Base-by-base conservation (phyloP, 192 early-diverging fungal species). In the Linnemannia schmuckeri region DNA sequence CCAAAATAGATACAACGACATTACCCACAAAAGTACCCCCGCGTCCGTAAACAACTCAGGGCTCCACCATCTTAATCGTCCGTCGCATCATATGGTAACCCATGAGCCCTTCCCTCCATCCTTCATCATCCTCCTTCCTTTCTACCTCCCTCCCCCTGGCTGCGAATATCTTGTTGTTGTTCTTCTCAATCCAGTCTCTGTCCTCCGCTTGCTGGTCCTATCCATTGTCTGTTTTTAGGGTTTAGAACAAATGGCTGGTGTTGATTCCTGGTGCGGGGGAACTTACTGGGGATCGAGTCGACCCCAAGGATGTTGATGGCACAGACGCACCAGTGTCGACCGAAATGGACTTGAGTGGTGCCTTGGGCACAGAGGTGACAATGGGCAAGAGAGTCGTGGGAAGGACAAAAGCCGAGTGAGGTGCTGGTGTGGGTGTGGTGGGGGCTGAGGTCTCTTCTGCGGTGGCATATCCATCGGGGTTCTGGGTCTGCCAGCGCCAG, bases 401-500 rank as follows among this genome's bases (percentile, higher is more conserved):
- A 9, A 84, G 77, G n/a, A n/a, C 54, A 66, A 70, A 35, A n/a
- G 77, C 37, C 3, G 82, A 47, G 38, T 49, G 77, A 30, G 77
- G 46, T 22, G 77, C 78, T 13, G 83, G 83, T 20, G 49, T 72
- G 42, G 83, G 83, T 17, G 83, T 85, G 17, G 76, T 72, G 17
- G 83, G 83, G n/a, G 83, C 70, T 7, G 80, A 82, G 42, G 49
- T 40, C 27, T 74, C 68, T 5, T 33, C n/a, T 10, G 73, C 41
- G 22, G 80, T 20, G 6, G 41, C 63, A 27, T 92, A 93, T 9
- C 92, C 92, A 27, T 90, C 82, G 41, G 92, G 92, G 47, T 93
- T 93, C 49, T 85, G 78, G n/a, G 82, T 78, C 55, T 90, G 90
- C 92, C 92, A 93, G 30, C 92, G 85, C 90, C 91, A 91, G 75